Percentiles rank a stretch among this genome's conserved stretches.
These are phyloP conservation scores for Suhomyces yuchorum DNA, from an alignment of 1,139 yeast genomes.

Conservation along the genomic window DNA sequence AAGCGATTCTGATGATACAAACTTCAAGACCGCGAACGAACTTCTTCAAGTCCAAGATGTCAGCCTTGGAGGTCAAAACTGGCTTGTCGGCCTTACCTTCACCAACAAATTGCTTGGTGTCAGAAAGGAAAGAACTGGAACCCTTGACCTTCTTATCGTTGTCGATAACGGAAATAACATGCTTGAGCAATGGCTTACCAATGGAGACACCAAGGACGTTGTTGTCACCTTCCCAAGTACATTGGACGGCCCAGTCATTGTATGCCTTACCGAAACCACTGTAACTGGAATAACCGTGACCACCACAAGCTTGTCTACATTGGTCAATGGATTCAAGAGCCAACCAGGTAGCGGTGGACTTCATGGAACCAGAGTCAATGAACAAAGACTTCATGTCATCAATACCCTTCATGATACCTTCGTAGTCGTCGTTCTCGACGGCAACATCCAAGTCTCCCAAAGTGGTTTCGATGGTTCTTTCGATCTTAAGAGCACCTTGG, in stretches of 20 bases:
- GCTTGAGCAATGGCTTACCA: slow-evolving; percentile 49
- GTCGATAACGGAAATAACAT: slow-evolving; percentile 33
- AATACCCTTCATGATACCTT: slow-evolving; percentile 39
- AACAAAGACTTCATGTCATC: slow-evolving; percentile 47
- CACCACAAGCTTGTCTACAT: slow-evolving; percentile 55
- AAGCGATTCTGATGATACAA: slow-evolving; percentile 46
- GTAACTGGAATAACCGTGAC: slow-evolving; percentile 53
- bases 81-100: slow-evolving; percentile 23
- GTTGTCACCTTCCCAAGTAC: slow-evolving; percentile 59
- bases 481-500: slow-evolving; percentile 43
- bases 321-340: slow-evolving; percentile 50
- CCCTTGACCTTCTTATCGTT: slow-evolving; percentile 40
- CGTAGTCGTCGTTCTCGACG: slow-evolving; percentile 38
- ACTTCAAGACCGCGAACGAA: slow-evolving; percentile 45
- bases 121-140: slow-evolving; percentile 41
- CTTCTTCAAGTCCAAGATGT: slow-evolving; percentile 35
- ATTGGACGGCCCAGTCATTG: slow-evolving; percentile 54
- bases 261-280: slow-evolving; percentile 51
- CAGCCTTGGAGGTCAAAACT: slow-evolving; percentile 31
- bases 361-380: slow-evolving; percentile 51
- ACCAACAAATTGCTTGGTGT: slow-evolving; percentile 31
- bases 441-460: slow-evolving; percentile 38
- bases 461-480: slow-evolving; percentile 32
- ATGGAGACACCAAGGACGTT: slow-evolving; percentile 49
- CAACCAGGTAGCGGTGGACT: slow-evolving; percentile 52